A percentile compares a stretch with the other conserved stretches of the same genome.
Evolutionary conservation across 2,329 filamentous ascomycete genomes (phyloP).

Genomic region (Balansia obtecta): DNA sequence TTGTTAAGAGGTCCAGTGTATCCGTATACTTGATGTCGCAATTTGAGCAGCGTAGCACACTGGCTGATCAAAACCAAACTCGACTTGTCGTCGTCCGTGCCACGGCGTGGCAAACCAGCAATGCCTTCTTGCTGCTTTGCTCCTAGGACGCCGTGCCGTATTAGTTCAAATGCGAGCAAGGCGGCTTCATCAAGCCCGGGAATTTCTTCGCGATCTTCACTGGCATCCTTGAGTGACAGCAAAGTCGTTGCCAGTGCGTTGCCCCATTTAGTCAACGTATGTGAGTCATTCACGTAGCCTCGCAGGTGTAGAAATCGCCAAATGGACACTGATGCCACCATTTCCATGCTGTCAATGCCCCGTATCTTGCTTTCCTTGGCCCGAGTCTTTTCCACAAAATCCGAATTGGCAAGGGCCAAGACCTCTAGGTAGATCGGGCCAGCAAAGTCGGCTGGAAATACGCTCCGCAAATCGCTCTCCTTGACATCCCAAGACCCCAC

Average conservation of each 20-base stretch:
- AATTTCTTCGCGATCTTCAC: conserved; percentile 30
- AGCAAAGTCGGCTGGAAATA: conserved; percentile 30
- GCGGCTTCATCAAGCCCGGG: conserved; percentile 59
- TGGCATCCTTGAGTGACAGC: conserved; percentile 43
- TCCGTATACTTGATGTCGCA: conserved; percentile 73
- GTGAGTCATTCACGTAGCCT: conserved; percentile 67
- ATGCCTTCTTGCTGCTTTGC: conserved; percentile 47
- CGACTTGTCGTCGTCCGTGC: conserved; percentile 59
- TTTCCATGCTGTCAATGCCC: conserved; percentile 52
- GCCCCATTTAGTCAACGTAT: conserved; percentile 76
- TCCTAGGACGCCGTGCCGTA: conserved; percentile 68
- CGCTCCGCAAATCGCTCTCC: conserved; percentile 38
- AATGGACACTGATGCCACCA: conserved; percentile 59
- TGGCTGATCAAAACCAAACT: conserved; percentile 76
- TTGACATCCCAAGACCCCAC: conserved; percentile 61
- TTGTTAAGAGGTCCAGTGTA: conserved; percentile 92
- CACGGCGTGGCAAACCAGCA: conserved; percentile 42
- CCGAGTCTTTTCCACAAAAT: conserved; percentile 59
- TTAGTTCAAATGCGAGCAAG: conserved; percentile 74
- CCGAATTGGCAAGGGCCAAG: conserved; percentile 52
- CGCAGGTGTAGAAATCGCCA: conserved; percentile 86
- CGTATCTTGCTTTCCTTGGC: conserved; percentile 44
- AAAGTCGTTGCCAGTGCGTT: conserved; percentile 63
- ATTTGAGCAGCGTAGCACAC: conserved; percentile 68
- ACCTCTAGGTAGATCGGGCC: conserved; percentile 44